These are phyloP conservation scores for Pseudogymnoascus sp. DNA, from an alignment of 2,329 filamentous ascomycete species.

Conservation along the genomic window DNA sequence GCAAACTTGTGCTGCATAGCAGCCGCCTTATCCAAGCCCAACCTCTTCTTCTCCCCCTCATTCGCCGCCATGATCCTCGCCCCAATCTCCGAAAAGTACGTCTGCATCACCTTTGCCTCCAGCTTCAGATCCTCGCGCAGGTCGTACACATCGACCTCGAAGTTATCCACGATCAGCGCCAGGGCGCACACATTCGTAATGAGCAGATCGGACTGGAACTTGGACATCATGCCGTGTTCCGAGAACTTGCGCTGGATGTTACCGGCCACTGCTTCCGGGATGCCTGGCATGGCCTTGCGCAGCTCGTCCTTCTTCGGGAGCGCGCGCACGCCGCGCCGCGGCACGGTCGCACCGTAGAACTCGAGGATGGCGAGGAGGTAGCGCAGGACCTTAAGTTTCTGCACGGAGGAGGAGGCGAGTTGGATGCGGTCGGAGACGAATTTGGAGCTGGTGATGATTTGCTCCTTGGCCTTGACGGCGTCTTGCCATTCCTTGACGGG, in stretches of 20 bases:
- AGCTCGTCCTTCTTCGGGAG: conserved; percentile 58
- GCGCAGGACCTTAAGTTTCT: conserved; percentile 51
- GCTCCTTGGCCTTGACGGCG: conserved; percentile 49
- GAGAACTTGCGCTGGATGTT: conserved; percentile 64
- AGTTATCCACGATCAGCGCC: conserved; percentile 64
- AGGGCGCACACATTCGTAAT: conserved; percentile 67
- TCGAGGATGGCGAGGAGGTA: conserved; percentile 52
- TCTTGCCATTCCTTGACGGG: conserved; percentile 70
- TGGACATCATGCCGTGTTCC: conserved; percentile 55
- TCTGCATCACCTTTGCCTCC: conserved; percentile 61
- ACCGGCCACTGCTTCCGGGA: conserved; percentile 56
- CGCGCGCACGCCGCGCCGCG: conserved; percentile 37
- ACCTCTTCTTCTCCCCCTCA: conserved; percentile 41
- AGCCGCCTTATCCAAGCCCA: conserved; percentile 53
- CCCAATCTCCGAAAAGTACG: conserved; percentile 71
- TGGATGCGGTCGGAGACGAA: conserved; percentile 57
- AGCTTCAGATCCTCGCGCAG: conserved; percentile 65
- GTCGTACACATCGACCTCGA: conserved; percentile 61
- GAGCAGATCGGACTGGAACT: conserved; percentile 64
- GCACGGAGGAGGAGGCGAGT: conserved; percentile 45
- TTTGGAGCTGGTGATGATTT: conserved; percentile 49
- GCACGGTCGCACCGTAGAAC: conserved; percentile 42
- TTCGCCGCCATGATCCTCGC: conserved; percentile 48
- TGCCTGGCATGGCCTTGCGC: conserved; percentile 46
- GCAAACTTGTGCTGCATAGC: conserved; percentile 57